These are phyloP conservation scores for Theobroma cacao DNA, from an alignment of 345 rosid species.

Conservation along the genomic window DNA sequence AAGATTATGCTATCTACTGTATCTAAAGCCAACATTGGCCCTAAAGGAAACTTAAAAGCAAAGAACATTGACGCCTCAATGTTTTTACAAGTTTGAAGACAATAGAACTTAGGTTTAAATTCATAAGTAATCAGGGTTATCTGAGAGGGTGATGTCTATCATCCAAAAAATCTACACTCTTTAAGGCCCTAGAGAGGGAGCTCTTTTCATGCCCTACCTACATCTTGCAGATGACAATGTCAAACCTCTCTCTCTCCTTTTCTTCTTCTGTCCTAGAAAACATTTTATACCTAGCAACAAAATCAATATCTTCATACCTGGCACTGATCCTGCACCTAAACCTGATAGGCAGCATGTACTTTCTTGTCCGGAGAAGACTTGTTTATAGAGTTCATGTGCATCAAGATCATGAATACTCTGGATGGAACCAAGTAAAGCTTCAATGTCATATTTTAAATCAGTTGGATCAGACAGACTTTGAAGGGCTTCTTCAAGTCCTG, in stretches of 20 bases:
- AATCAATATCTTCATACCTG: slow-evolving; percentile 45
- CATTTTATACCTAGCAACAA: background rate
- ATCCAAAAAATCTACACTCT: background rate
- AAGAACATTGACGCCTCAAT: background rate
- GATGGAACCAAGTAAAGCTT: slow-evolving; percentile 51
- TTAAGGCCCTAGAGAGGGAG: background rate
- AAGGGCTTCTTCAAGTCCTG: slow-evolving; percentile 74
- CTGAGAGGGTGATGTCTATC: background rate
- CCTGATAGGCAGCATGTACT: slow-evolving; percentile 58
- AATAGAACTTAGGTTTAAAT: background rate
- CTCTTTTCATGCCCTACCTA: background rate
- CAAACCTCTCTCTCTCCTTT: background rate
- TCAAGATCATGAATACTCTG: slow-evolving; percentile 44
- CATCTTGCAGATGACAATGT: background rate
- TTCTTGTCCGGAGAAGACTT: slow-evolving; percentile 45
- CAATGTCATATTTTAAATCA: slow-evolving; percentile 24
- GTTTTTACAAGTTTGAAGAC: background rate
- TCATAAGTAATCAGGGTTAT: background rate
- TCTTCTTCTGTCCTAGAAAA: background rate
- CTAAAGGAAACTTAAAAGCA: slow-evolving; percentile 7
- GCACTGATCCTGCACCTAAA: slow-evolving; percentile 38
- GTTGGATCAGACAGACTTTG: slow-evolving; percentile 33
- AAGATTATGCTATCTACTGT: background rate
- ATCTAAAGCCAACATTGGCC: background rate
- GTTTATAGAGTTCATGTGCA: slow-evolving; percentile 32